phyloP scores from a whole-genome alignment of 345 rosid genomes.

The Schrenkiella parvula region DNA sequence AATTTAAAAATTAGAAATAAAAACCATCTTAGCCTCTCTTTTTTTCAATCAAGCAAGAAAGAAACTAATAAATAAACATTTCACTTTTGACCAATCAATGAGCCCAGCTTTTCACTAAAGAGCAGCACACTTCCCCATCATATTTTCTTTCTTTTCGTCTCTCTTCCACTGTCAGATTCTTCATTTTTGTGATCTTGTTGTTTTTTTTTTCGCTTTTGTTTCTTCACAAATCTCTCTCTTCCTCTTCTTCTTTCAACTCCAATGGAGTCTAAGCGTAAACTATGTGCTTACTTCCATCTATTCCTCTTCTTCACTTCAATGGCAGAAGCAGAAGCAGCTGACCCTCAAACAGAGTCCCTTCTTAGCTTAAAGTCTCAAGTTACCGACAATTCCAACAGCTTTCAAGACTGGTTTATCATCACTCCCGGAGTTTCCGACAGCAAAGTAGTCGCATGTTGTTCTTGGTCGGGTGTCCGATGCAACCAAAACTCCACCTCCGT shows the following conservation, averaged over 20 bases:
- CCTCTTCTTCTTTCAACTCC: not conserved
- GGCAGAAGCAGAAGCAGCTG: conserved; percentile 30
- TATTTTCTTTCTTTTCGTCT: conserved; percentile 11
- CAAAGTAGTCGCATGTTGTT: conserved; percentile 57
- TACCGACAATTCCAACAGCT: conserved; percentile 38
- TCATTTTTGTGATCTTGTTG: conserved; percentile 1
- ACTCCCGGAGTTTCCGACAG: conserved; percentile 36
- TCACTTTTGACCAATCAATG: conserved; percentile 23
- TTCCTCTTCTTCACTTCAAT: conserved; percentile 28
- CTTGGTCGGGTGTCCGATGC: conserved; percentile 85
- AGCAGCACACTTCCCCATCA: conserved; percentile 27
- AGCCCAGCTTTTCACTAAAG: conserved; percentile 27
- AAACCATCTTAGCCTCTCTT: not conserved
- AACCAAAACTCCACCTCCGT: conserved; percentile 53
- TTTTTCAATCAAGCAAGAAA: not conserved
- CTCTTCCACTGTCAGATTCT: conserved; percentile 27
- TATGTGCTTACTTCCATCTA: conserved; percentile 12
- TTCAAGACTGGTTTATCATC: conserved; percentile 65
- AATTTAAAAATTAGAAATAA: too few relatives aligned
- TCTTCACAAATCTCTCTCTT: not conserved
- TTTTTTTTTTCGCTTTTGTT: not conserved
- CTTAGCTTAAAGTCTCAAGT: conserved; percentile 67
- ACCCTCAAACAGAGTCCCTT: conserved; percentile 64
- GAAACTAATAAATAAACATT: not conserved
- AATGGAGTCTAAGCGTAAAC: conserved; percentile 17